These are phyloP conservation scores for Ogataea chonburiensis DNA, from an alignment of 805 yeast genomes.

Conservation along the genomic window DNA sequence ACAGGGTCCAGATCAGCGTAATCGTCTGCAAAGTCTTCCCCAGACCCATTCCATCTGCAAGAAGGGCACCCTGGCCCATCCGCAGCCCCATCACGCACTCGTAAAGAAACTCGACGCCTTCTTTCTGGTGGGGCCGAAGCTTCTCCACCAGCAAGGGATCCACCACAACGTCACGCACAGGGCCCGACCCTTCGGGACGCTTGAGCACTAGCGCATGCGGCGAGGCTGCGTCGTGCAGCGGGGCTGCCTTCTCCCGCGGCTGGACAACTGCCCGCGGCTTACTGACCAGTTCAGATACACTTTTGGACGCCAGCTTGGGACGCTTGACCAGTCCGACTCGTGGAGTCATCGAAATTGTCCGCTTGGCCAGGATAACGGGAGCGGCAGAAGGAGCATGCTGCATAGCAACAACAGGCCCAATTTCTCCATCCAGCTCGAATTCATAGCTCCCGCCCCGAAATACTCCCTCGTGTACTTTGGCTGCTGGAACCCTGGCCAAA, in stretches of 20 bases:
- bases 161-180: constrained; percentile 46
- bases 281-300: constrained; percentile 4
- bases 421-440: constrained; percentile 55
- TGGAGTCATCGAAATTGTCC: background rate
- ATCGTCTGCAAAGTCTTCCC: constrained; percentile 90
- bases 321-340: constrained; percentile 9
- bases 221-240: constrained; percentile 39
- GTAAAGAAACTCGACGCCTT: constrained; percentile 79
- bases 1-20: constrained; percentile 76
- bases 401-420: constrained; percentile 13
- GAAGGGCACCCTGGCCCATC: constrained; percentile 64
- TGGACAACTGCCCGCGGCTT: constrained; percentile 6
- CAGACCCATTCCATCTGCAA: constrained; percentile 98
- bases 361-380: constrained; percentile 1
- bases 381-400: no score
- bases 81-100: constrained; percentile 76
- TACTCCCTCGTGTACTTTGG: constrained; percentile 29
- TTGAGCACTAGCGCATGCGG: constrained; percentile 40
- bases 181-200: constrained; percentile 13
- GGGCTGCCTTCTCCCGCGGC: constrained; percentile 14
- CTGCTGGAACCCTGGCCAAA: constrained; percentile 23
- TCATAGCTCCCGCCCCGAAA: constrained; percentile 59
- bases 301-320: constrained; percentile 6
- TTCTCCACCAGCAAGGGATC: constrained; percentile 54
- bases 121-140: constrained; percentile 83